Evolutionary conservation across 1,139 yeast genomes (phyloP), one percentile per base, ranked within the genome.

Genomic region (Taphrina wiesneri): DNA sequence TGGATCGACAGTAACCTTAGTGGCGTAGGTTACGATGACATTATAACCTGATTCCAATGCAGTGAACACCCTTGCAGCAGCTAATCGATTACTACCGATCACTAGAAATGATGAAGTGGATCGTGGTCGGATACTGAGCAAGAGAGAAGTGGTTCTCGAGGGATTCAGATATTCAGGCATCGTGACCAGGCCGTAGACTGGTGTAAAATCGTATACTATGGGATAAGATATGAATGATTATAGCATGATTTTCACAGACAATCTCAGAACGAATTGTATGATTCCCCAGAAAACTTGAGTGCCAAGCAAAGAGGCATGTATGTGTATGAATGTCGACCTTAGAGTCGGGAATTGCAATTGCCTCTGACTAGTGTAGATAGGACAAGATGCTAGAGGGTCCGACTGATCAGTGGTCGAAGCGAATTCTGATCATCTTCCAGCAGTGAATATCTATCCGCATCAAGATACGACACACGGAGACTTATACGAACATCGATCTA

Each of bases 41-140:
- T 26, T 28, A 36, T 39, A 51, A 41, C 53, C 39, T 11, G 57
- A 56, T n/a, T 60, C 64, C 15, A 60, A 28, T 2, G 52, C 64
- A 5, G 57, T 21, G 30, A 60, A 51, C 32, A 43, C 46, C 6
- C 64, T 23, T 3, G 64, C 43, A 11, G 64, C 56, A 5, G 64
- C 64, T 13, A 60, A 56, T 41, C 64, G 25, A 41, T 60, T 60
- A 52, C 36, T 21, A 11, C 64, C 64, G 17, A 60, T 51, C 5
- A 60, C 64, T 23, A 60, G 45, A 19, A 60, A 51, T 19, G 43
- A 2, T 13, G 64, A 49, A 3, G 41, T n/a, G 13, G 57, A 32
- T n/a, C 43, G n/a, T 7, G 64, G 64, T 7, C 52, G 51, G 15
- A 47, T 21, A 23, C 54, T n/a, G 30, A 46, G 47, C 25, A 47